Base-by-base conservation (phyloP, 202 grass and related monocot genomes). In the Saccharum hybrid region DNA sequence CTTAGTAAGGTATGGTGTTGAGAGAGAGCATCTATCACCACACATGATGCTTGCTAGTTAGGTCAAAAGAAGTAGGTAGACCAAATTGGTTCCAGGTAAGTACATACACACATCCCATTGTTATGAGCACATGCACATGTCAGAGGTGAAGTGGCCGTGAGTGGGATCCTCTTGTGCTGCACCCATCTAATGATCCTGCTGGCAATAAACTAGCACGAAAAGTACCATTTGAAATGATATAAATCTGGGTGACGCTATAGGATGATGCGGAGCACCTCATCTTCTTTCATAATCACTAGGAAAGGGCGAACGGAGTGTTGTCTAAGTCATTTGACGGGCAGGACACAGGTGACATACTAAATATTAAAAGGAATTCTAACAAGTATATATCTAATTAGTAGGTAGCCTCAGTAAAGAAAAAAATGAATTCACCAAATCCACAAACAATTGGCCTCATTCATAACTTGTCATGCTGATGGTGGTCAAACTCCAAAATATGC, bases 101-200 rank as follows among this genome's bases (percentile, higher is more conserved):
- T 76, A 81, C 84, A 76, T 22, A 87, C 80, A 39, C 80, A 70
- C 23, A 45, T 14, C 52, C 84, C 88, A 90, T 74, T 33, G 52
- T 56, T 84, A 86, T 54, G 7, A 87, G 84, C 88, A 83, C 75
- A 80, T 75, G 84, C 66, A 33, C 63, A 43, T 80, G 84, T 75
- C 62, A 69, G 75, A 13, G 63, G 3, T 63, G 88, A 78, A 67
- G 87, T 71, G 82, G 56, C 57, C 6, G 45, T 77, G 79, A 69
- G 61, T 90, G 79, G 80, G 75, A 76, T 87, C 80, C 84, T 9
- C 71, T 54, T 80, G 36, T 46, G 76, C 15, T 39, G 76, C 63
- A 80, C 42, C 12, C 49, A 79, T 86, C 75, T 78, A 69, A 11
- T 61, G 23, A 30, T 54, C 71, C 46, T 74, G 51, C 23, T 64